Evolutionary conservation across 148 eudicot genomes (phyloP).

Genomic region (Spergularia bocconei): DNA sequence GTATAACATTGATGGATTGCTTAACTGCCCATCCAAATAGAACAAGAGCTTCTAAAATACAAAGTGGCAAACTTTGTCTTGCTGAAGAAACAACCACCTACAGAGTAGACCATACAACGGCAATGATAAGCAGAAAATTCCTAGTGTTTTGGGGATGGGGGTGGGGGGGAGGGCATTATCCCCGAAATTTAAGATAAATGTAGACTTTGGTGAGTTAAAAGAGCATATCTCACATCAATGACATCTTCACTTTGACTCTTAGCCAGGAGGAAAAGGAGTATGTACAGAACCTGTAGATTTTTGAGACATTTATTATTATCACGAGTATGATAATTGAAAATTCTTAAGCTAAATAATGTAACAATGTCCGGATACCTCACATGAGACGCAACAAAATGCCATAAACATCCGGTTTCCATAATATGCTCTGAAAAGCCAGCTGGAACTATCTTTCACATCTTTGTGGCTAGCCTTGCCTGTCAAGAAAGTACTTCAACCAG

Average conservation of each 20-base stretch:
- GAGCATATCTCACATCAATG: slow-evolving; percentile 47
- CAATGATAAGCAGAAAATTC: neutral
- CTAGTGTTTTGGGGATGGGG: neutral
- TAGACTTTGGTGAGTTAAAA: neutral
- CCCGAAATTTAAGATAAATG: neutral
- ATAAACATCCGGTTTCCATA: slow-evolving; percentile 84
- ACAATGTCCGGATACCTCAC: slow-evolving; percentile 55
- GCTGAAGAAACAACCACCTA: slow-evolving; percentile 63
- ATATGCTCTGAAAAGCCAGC: slow-evolving; percentile 83
- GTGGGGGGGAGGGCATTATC: neutral
- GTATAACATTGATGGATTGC: slow-evolving; percentile 80
- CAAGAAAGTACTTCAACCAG: slow-evolving; percentile 80
- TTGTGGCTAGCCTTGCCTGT: slow-evolving; percentile 86
- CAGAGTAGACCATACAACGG: slow-evolving; percentile 15
- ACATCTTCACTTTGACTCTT: slow-evolving; percentile 58
- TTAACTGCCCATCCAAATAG: slow-evolving; percentile 84
- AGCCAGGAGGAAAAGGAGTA: slow-evolving; percentile 75
- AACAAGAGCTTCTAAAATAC: slow-evolving; percentile 46
- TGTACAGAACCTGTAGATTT: slow-evolving; percentile 72
- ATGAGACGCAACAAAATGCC: slow-evolving; percentile 91
- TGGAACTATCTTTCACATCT: slow-evolving; percentile 91
- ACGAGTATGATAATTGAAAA: neutral
- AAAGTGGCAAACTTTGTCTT: slow-evolving; percentile 44
- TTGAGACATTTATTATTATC: neutral
- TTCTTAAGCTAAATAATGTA: slow-evolving; percentile 11